phyloP scores from a whole-genome alignment of 139 green algal genomes.

The Micromonas pusilla region DNA sequence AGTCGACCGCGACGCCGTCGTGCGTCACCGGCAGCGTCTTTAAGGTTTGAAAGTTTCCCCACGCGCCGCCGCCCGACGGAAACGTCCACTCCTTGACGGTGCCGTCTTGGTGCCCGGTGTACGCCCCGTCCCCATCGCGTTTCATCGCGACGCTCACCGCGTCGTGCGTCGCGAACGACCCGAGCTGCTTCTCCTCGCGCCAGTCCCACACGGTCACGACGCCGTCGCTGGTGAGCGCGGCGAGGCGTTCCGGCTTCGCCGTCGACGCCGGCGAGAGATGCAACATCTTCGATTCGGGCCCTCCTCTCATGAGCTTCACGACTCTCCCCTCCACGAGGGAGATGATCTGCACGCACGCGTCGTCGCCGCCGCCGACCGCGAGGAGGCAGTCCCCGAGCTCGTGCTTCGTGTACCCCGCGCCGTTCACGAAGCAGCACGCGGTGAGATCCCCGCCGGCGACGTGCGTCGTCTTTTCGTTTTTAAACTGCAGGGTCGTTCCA shows the following conservation, averaged over 20 bases:
- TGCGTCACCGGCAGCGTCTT: neutral
- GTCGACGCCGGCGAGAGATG: neutral
- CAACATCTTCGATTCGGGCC: neutral
- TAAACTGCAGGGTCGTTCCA: conserved; percentile 48
- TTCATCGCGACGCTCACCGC: neutral
- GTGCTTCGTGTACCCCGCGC: neutral
- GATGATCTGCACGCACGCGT: conserved; percentile 3
- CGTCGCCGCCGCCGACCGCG: neutral
- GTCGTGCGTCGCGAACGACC: neutral
- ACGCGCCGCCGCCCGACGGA: neutral
- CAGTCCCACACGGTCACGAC: neutral
- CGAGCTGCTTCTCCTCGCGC: neutral
- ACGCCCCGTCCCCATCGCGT: neutral
- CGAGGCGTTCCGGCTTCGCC: neutral
- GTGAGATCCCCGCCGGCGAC: conserved; percentile 45
- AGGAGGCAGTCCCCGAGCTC: neutral
- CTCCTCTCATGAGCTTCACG: neutral
- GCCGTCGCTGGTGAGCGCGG: neutral
- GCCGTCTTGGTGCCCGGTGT: neutral
- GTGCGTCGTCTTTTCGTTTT: conserved; percentile 41
- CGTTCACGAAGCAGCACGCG: conserved; percentile 42
- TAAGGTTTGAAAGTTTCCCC: neutral
- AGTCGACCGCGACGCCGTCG: neutral
- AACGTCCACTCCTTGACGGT: conserved; percentile 1
- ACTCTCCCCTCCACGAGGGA: neutral